Evolutionary conservation across 192 early-diverging fungal species (phyloP).

Genomic region (Coemansia umbellata): DNA sequence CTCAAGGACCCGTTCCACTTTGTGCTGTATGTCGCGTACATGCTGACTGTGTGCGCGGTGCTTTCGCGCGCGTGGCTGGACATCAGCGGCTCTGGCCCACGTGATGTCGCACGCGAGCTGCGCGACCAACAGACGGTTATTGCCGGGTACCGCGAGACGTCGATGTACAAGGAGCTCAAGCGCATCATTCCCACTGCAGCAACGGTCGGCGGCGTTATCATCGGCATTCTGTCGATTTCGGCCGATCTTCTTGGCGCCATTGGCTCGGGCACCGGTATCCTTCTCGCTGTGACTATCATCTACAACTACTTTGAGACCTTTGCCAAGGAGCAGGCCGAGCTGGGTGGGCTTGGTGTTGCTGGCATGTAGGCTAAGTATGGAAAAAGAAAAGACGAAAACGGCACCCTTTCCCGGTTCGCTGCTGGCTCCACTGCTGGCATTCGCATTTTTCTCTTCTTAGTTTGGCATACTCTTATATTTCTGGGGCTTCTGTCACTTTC

Average conservation of each 20-base stretch:
- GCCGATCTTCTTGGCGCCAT: conserved; percentile 98
- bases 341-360: conserved; percentile 43
- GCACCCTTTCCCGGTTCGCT: no score
- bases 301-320: conserved; percentile 99
- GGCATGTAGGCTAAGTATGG: no score
- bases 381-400: no score
- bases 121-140: conserved; percentile 97
- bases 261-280: conserved; percentile 98
- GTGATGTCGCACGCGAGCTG: conserved; percentile 96
- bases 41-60: conserved; percentile 92
- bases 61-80: conserved; percentile 99
- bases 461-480: no score
- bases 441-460: no score
- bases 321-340: conserved; percentile 79
- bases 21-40: conserved; percentile 87
- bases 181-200: conserved; percentile 97
- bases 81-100: conserved; percentile 94
- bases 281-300: conserved; percentile 97
- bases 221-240: conserved; percentile 91
- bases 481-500: no score
- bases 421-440: no score
- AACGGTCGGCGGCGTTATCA: conserved; percentile 93
- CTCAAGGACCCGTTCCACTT: conserved; percentile 95
- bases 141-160: conserved; percentile 87
- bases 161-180: conserved; percentile 99